phyloP scores from a whole-genome alignment of 1,139 yeast species.

The Hansenula lynferdii region DNA sequence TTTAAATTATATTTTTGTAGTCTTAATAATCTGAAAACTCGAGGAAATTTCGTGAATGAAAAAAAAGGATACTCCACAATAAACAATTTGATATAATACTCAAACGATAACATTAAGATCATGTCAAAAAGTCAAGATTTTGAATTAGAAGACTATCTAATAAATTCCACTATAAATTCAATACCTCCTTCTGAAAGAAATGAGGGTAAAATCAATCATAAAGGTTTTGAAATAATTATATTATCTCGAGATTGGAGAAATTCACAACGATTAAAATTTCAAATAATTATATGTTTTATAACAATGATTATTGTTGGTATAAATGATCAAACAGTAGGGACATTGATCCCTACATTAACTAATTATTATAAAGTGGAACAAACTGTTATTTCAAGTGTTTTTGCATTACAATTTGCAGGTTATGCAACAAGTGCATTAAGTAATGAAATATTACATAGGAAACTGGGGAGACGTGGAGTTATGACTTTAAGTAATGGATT shows the following conservation, averaged over 20 bases:
- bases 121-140: neutral
- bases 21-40: too few relatives aligned
- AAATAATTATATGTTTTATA: conserved; percentile 35
- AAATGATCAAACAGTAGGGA: conserved; percentile 55
- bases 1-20: too few relatives aligned
- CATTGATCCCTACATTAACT: conserved; percentile 47
- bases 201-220: conserved; percentile 23
- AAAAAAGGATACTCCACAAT: too few relatives aligned
- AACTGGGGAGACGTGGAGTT: conserved; percentile 25
- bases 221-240: conserved; percentile 28
- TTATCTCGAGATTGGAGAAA: conserved; percentile 39
- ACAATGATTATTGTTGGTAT: conserved; percentile 45
- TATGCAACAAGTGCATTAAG: conserved; percentile 29
- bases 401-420: conserved; percentile 31
- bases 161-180: too few relatives aligned
- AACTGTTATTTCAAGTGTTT: conserved; percentile 26
- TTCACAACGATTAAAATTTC: conserved; percentile 32
- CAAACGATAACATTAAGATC: too few relatives aligned
- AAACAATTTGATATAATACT: too few relatives aligned
- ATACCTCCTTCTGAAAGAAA: too few relatives aligned
- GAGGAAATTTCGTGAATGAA: too few relatives aligned
- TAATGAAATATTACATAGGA: conserved; percentile 23
- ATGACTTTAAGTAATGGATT: conserved; percentile 16
- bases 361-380: conserved; percentile 41
- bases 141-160: neutral